Base-by-base conservation (phyloP, 495 filamentous ascomycete species). In the Xylaria longipes region DNA sequence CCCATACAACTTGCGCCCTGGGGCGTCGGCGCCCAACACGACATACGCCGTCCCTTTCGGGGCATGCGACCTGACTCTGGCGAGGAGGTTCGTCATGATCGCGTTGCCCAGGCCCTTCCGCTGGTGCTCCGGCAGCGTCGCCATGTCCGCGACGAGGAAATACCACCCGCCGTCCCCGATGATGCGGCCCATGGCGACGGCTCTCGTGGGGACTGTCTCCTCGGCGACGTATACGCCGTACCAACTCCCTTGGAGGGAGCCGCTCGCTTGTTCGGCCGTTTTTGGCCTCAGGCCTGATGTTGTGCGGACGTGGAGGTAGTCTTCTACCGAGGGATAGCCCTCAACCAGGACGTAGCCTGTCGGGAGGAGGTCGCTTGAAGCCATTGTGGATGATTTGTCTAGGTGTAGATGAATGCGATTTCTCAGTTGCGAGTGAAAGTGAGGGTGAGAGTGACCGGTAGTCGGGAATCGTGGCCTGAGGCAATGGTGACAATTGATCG, bases 161-260 rank as follows among this genome's bases (percentile, higher is more conserved):
- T 86, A 87, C 80, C 84, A 86, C n/a, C 80, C 84, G 12, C 86
- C 85, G 74, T 89, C 87, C 29, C 85, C 82, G 65, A 87, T 79
- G 5, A 88, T 79, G 27, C 87, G 82, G 68, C 84, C 86, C 85
- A 89, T 88, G 2, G 74, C 86, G 0, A 87, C 81, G 27, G 74
- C 65, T 56, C 68, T 56, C 33, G 61, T 70, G 72, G 37, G 79
- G 69, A 72, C 73, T 79, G 27, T 9, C 29, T 45, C 66, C n/a
- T 69, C 66, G 5, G 79, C 80, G 48, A 85, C 71, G 72, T 82
- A 83, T 54, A 80, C 84, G 14, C 80, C 83, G 72, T 78, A 83
- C 78, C 85, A 86, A 70, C 79, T 84, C 1, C 82, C 82, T 0
- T 60, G 71, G 8, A 79, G 35, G 8, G 81, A 65, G 27, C 80